A percentile compares a stretch with the other conserved stretches of the same genome.
Evolutionary conservation across 345 rosid genomes (phyloP).

Genomic region (Acer yangbiense): DNA sequence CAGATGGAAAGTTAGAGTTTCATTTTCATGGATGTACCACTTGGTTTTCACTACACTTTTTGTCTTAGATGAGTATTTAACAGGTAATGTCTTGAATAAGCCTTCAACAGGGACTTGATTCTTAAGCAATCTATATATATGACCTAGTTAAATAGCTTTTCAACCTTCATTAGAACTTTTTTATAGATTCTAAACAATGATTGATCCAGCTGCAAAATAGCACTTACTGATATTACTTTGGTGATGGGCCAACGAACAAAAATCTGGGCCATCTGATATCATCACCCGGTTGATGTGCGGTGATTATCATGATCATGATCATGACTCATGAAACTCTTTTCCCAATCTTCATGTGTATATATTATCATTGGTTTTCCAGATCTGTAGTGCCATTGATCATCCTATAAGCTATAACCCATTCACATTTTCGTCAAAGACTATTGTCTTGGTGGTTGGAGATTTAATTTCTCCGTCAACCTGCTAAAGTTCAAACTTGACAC

Average conservation of each 20-base stretch:
- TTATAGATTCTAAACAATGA: background rate
- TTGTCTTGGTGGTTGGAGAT: too few relatives aligned
- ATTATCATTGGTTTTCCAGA: background rate
- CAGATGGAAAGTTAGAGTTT: constrained; percentile 12
- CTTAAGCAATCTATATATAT: constrained; percentile 26
- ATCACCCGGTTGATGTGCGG: constrained; percentile 6
- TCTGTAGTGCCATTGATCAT: background rate
- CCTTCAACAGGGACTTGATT: constrained; percentile 29
- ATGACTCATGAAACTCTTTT: constrained; percentile 4
- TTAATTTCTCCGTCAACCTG: too few relatives aligned
- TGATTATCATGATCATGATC: constrained; percentile 13
- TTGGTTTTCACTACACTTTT: constrained; percentile 9
- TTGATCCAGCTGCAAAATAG: background rate
- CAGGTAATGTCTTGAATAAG: constrained; percentile 17
- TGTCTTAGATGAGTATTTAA: constrained; percentile 19
- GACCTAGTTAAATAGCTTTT: background rate
- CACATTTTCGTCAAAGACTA: background rate
- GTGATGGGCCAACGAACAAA: constrained; percentile 11
- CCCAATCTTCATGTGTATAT: background rate
- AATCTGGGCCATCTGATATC: constrained; percentile 19
- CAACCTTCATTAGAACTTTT: background rate
- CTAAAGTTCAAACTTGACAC: too few relatives aligned
- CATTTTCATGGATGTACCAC: constrained; percentile 21
- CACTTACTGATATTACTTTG: background rate
- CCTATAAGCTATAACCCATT: too few relatives aligned